Conservation (phyloP, 2,329 filamentous ascomycete species). For the Fusarium sp. region DNA sequence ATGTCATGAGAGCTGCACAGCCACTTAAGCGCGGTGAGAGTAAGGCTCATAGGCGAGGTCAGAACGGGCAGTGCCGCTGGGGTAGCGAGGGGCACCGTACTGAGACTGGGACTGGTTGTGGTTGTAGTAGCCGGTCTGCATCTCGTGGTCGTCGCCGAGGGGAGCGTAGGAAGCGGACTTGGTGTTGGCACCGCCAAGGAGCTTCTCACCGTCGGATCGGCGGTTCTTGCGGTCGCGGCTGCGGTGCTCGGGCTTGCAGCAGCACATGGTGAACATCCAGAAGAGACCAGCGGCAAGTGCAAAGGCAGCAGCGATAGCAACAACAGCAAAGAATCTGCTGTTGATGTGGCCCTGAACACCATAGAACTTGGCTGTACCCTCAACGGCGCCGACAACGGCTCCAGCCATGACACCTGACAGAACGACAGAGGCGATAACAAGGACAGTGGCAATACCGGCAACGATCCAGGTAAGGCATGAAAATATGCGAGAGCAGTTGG, state of each 20-base stretch:
- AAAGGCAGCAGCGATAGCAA: constrained; percentile 84
- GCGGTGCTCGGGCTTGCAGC: constrained; percentile 61
- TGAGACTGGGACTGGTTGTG: constrained; percentile 44
- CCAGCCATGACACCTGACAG: constrained; percentile 79
- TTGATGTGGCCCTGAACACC: constrained; percentile 74
- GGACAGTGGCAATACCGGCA: constrained; percentile 66
- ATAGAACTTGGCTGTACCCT: constrained; percentile 71
- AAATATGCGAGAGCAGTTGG: constrained; percentile 82
- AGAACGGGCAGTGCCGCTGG: constrained; percentile 55
- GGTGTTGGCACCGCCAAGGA: constrained; percentile 52
- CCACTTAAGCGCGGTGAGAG: constrained; percentile 61
- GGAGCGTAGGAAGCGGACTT: constrained; percentile 51
- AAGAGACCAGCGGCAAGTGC: constrained; percentile 80
- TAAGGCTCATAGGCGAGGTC: constrained; percentile 72
- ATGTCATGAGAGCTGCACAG: constrained; percentile 19
- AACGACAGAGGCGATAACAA: constrained; percentile 69
- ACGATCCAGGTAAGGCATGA: constrained; percentile 85
- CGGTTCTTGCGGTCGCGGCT: constrained; percentile 49
- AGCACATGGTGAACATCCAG: constrained; percentile 93
- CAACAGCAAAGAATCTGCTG: constrained; percentile 71
- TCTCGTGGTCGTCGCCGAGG: constrained; percentile 49
- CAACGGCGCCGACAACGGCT: constrained; percentile 66
- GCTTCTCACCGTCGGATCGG: constrained; percentile 60
- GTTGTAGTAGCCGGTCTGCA: constrained; percentile 52
- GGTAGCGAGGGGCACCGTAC: constrained; percentile 52